Evolutionary conservation across 768 basidiomycete species (phyloP), one percentile per base, ranked within the genome.

Genomic region (Naganishia antarctica): DNA sequence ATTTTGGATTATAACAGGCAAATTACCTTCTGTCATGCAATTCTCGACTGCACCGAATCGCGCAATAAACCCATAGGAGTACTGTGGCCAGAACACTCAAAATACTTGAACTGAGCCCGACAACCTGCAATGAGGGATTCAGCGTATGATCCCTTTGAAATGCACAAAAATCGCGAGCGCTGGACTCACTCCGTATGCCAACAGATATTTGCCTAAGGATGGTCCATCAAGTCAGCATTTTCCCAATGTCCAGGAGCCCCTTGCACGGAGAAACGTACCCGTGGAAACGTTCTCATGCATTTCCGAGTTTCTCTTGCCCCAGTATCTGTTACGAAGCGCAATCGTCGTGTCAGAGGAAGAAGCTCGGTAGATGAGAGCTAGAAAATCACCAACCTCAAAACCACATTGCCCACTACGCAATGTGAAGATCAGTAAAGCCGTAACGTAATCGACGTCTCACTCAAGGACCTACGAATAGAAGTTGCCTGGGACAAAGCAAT

Each of bases 21-120:
- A 80, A 85, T 43, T 63, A 89, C 86, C 70, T 81, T 74, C 69
- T 60, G 74, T 94, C 89, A 70, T 94, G 91, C 61, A 94, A 80
- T 63, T 82, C 81, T 74, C 81, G 83, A 47, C 89, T 84, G 70
- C 88, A 88, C 68, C 85, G 81, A 63, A 94, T 72, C 7, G 87
- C 83, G 73, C 89, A 90, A 66, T 83, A 81, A 5, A 92, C 86
- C 84, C 85, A 89, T 66, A 94, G 84, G 28, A 88, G 69, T 40
- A 90, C 79, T 0, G 84, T 82, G 3, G 84, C 81, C 6, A 79
- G n/a, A 0, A 83, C 85, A 8, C 83, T 82, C 15, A 86, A 72
- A 26, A 86, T 34, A 49, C 82, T 81, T 12, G 84, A 80, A 29
- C 81, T 77, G 62, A 89, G 72, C 61, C 86, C 87, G 63, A 86